These are phyloP conservation scores for Cephalotrichum gorgonifer DNA, from an alignment of 2,329 filamentous ascomycete species.

Conservation along the genomic window DNA sequence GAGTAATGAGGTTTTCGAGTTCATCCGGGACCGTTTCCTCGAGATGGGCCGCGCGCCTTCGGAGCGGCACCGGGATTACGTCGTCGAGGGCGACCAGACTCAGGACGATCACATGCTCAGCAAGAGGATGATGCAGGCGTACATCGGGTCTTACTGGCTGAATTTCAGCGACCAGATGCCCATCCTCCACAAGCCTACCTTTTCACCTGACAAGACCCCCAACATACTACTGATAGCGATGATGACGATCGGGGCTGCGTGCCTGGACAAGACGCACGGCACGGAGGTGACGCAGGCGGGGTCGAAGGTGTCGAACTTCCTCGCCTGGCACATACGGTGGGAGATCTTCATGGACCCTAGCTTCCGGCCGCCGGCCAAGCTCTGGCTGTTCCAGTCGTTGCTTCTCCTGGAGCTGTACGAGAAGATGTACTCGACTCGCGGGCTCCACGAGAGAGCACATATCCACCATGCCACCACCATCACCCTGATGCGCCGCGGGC, in stretches of 20 bases:
- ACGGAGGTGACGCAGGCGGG: constrained; percentile 63
- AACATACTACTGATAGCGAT: constrained; percentile 78
- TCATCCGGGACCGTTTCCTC: constrained; percentile 73
- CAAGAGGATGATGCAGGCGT: constrained; percentile 89
- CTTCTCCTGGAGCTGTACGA: constrained; percentile 87
- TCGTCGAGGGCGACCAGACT: constrained; percentile 69
- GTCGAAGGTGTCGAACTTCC: constrained; percentile 77
- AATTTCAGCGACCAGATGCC: constrained; percentile 92
- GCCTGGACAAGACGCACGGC: constrained; percentile 72
- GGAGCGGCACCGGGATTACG: constrained; percentile 62
- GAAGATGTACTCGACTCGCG: constrained; percentile 93
- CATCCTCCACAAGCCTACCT: constrained; percentile 89
- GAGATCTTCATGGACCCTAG: constrained; percentile 87
- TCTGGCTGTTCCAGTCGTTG: constrained; percentile 92
- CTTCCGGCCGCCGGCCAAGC: constrained; percentile 82
- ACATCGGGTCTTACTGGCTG: constrained; percentile 87
- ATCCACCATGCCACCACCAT: constrained; percentile 95
- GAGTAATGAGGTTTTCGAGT: constrained; percentile 69
- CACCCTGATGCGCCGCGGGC: constrained; percentile 87
- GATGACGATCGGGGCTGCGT: constrained; percentile 86
- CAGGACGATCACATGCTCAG: constrained; percentile 60
- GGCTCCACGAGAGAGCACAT: constrained; percentile 86
- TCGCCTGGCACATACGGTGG: constrained; percentile 91
- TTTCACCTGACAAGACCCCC: constrained; percentile 76
- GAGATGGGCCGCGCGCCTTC: constrained; percentile 67